Conservation (phyloP, 176 grass and related monocot species). For the Poa pratensis region DNA sequence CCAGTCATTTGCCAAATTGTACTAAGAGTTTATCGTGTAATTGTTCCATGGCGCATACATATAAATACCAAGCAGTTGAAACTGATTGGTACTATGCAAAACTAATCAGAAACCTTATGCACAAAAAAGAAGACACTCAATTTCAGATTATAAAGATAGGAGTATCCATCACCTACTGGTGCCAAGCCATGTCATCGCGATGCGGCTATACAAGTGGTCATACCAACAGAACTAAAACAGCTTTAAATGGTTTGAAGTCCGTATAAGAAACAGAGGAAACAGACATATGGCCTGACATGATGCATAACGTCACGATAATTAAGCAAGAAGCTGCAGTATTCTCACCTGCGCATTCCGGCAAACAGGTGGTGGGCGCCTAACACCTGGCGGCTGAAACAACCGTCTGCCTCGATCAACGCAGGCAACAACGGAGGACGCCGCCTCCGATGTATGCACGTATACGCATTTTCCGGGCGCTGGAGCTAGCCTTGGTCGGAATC, state of each 20-base stretch:
- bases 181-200: background rate
- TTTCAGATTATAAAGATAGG: background rate
- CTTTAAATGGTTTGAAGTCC: background rate
- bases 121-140: background rate
- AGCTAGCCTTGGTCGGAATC: background rate
- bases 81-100: background rate
- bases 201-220: background rate
- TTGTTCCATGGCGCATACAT: background rate
- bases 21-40: background rate
- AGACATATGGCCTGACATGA: background rate
- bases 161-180: background rate
- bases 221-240: background rate
- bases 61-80: background rate
- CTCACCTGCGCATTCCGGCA: constrained; percentile 29
- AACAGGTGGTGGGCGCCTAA: background rate
- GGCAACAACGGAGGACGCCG: background rate
- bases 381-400: background rate
- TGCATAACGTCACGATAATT: background rate
- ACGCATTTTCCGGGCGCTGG: background rate
- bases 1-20: background rate
- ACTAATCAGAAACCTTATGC: background rate
- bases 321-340: constrained; percentile 1
- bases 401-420: background rate
- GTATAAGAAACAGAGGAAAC: background rate
- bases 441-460: background rate